Conservation (phyloP, 257 asterid species). For the Nicotiana undulata region DNA sequence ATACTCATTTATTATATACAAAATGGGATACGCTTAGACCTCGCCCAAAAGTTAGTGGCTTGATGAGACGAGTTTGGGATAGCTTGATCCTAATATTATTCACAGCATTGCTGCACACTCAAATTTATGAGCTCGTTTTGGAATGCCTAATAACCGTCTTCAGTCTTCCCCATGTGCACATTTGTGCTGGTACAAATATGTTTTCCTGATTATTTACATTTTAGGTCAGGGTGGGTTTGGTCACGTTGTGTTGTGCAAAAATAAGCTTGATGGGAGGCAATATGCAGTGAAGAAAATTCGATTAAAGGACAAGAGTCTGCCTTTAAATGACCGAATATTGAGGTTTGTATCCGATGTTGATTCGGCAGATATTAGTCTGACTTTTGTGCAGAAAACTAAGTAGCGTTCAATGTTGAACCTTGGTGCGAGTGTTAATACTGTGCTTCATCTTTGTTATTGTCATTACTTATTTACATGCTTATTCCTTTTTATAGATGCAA, state of each 20-base stretch:
- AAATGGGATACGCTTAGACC: neutral
- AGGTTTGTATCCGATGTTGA: slow-evolving; percentile 42
- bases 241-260: slow-evolving; percentile 90
- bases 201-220: slow-evolving; percentile 10
- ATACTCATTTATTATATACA: neutral
- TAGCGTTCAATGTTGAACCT: neutral
- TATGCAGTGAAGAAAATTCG: slow-evolving; percentile 95
- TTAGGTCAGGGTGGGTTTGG: slow-evolving; percentile 99
- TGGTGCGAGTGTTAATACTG: neutral
- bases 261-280: slow-evolving; percentile 94
- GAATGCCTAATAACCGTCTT: neutral
- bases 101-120: neutral
- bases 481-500: slow-evolving; percentile 1
- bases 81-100: neutral
- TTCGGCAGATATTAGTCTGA: neutral
- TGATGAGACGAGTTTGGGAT: neutral
- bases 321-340: slow-evolving; percentile 82
- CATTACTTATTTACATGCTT: neutral
- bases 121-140: neutral
- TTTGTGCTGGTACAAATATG: neutral
- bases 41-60: neutral
- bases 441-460: slow-evolving; percentile 1
- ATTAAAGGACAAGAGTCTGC: slow-evolving; percentile 74
- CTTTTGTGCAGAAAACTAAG: slow-evolving; percentile 1
- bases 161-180: neutral